phyloP scores from a whole-genome alignment of 768 basidiomycete genomes.

The Pilatotrama ljubarskyi region DNA sequence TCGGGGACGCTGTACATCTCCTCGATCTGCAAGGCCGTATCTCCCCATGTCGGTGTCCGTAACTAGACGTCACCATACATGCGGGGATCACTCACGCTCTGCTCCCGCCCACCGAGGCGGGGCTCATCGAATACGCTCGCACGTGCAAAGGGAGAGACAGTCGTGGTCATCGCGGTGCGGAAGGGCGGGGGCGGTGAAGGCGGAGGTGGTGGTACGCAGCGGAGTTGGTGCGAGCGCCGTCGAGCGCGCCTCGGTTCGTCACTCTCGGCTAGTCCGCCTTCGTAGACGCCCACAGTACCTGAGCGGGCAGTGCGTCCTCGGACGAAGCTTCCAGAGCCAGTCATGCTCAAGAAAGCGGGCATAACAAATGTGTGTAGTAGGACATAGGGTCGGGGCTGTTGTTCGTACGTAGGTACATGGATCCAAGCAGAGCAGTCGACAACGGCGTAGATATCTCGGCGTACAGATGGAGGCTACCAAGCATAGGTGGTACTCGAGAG shows the following conservation, averaged over 20 bases:
- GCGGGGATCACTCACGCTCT: slow-evolving; percentile 35
- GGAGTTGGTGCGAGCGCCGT: background rate
- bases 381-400: background rate
- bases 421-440: background rate
- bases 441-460: background rate
- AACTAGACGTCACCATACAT: background rate
- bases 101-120: slow-evolving; percentile 38
- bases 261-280: background rate
- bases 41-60: background rate
- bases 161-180: slow-evolving; percentile 32
- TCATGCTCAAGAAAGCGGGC: background rate
- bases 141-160: slow-evolving; percentile 45
- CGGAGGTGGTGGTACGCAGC: background rate
- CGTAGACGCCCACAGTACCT: background rate
- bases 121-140: slow-evolving; percentile 41
- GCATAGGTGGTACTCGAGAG: background rate
- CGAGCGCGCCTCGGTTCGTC: background rate
- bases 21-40: slow-evolving; percentile 66
- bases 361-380: background rate
- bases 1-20: slow-evolving; percentile 99
- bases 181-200: background rate
- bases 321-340: background rate
- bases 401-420: background rate
- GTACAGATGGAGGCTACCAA: background rate
- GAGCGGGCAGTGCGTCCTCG: background rate